Base-by-base conservation (phyloP, 805 yeast species). In the Candida tammaniensis region DNA sequence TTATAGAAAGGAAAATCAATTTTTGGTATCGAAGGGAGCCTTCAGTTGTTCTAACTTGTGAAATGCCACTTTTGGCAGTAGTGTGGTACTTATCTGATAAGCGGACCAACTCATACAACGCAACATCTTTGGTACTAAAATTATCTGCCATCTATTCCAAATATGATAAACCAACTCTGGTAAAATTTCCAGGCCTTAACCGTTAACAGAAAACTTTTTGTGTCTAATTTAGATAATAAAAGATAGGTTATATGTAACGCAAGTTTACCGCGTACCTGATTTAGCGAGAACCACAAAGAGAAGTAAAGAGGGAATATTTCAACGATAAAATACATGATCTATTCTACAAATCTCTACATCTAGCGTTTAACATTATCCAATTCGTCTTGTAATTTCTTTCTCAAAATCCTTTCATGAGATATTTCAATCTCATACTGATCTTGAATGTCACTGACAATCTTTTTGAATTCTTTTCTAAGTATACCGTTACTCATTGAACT, bases 401-500 rank as follows among this genome's bases (percentile, higher is more conserved):
- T 65, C 42, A 69, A 68, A n/a, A 66, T 56, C 27, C 76, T 66
- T 54, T 81, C 86, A 43, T 70, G 69, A 23, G 67, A 64, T 28
- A 83, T 54, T 42, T 81, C 84, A 8, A 61, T 49, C 44, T 80
- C 86, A 47, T 80, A 77, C 37, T 69, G 76, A 29, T 70, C 74
- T 42, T 80, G 85, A 38, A 82, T 74, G 24, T 77, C 79, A 15
- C 69, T 60, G 4, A 82, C 78, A 31, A 82, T 60, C 46, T 76
- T 80, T 55, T 76, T 82, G 60, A 82, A 83, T 54, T 83, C 88
- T 42, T 74, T 68, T 37, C 86, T 64, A 55, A 83, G 60, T 3
- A 82, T 78, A 0, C 80, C 72, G 24, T 74, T 74, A 43, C 70
- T 64, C 46, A 49, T 58, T 17, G 72, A 62, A 21, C 32, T 36